phyloP scores from a whole-genome alignment of 164 flowering plant species.

The Magnolia changhungtana region DNA sequence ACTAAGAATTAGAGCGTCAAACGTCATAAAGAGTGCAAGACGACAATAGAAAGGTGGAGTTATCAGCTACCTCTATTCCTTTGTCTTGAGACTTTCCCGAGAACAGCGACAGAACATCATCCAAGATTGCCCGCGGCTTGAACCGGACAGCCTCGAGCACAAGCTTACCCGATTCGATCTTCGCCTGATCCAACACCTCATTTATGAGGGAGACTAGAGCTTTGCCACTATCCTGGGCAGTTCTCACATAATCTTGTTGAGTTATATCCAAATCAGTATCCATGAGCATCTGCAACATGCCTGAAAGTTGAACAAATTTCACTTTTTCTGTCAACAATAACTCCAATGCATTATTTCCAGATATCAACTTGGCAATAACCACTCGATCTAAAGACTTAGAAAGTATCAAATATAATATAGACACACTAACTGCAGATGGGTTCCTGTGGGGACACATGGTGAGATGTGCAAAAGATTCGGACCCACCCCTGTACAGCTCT shows the following conservation, averaged over 20 bases:
- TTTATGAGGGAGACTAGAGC: conserved; percentile 89
- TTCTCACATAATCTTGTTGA: conserved; percentile 85
- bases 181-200: conserved; percentile 93
- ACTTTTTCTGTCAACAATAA: neutral
- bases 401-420: too few relatives aligned
- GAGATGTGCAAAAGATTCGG: too few relatives aligned
- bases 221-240: conserved; percentile 91
- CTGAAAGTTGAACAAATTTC: conserved; percentile 30
- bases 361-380: neutral
- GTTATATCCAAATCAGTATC: conserved; percentile 86
- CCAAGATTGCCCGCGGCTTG: conserved; percentile 68
- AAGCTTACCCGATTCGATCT: conserved; percentile 91
- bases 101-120: conserved; percentile 87
- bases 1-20: neutral
- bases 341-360: neutral
- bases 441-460: too few relatives aligned
- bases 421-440: too few relatives aligned
- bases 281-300: conserved; percentile 95
- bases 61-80: conserved; percentile 70
- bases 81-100: conserved; percentile 91
- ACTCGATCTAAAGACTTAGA: too few relatives aligned
- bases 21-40: too few relatives aligned
- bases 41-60: neutral
- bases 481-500: too few relatives aligned
- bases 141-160: conserved; percentile 87